Base-by-base conservation (phyloP, 371 early-diverging fungal species). In the Rhizomucor miehei region DNA sequence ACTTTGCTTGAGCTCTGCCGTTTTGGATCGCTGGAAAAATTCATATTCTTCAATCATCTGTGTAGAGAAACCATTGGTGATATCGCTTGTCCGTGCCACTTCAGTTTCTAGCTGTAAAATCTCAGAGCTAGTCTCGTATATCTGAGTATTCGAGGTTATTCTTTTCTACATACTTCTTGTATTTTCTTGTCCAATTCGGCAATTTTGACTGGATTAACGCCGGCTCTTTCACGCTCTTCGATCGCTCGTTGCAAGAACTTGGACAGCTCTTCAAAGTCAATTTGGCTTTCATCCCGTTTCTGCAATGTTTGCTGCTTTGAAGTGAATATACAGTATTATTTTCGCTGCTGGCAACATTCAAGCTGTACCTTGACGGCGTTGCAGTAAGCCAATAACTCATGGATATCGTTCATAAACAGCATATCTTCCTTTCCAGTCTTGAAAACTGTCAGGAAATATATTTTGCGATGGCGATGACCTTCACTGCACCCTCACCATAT, bases 261-360 rank as follows among this genome's bases (percentile, higher is more conserved):
- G 1, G 88, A 81, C 35, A 95, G 70, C 44, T 89, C 95, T 69
- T 96, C 96, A 67, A 85, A 88, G 66, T 95, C 93, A 10, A 94
- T 81, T 68, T 95, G 96, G 67, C 94, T 95, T 60, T 93, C 91
- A 72, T 95, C 97, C 37, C 96, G 79, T 56, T 84, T 73, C 54
- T 80, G 81, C 35, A 96, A 69, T 47, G 87, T 79, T 29, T 84
- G 85, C 89, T 90, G 66, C n/a, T 24, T 44, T 43, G 2, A 12
- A 19, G 36, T 48, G 5, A 10, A 17, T 19, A 16, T 19, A 44
- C 8, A 44, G 2, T 41, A 17, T 41, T 11, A 41, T 3, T 6
- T 17, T 41, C 20, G 43, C 20, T 10, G 10, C 11, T 10, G 10
- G n/a, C 39, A 38, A 38, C 39, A 41, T 3, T 48, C 48, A 29